A percentile compares a stretch with the other conserved stretches of the same genome.
phyloP scores from a whole-genome alignment of 331 rosid genomes.

The Stylosanthes scabra region DNA sequence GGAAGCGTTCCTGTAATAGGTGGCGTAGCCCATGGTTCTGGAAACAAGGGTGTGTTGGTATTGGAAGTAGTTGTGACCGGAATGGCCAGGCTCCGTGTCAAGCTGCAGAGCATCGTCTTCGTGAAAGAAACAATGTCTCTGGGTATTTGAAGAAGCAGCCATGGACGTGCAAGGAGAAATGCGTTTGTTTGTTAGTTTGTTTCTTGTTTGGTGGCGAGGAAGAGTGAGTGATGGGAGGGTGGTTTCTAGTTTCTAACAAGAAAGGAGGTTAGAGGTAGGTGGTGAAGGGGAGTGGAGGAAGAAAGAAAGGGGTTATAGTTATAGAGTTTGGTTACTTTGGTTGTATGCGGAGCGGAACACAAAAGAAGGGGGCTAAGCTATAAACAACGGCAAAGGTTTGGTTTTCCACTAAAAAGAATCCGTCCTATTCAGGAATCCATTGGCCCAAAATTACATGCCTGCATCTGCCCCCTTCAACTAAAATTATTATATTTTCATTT shows the following conservation, averaged over 20 bases:
- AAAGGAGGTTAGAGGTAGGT: constrained; percentile 41
- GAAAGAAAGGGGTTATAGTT: neutral
- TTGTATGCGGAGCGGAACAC: constrained; percentile 36
- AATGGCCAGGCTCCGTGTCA: constrained; percentile 66
- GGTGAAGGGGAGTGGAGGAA: constrained; percentile 4
- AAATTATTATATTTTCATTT: neutral
- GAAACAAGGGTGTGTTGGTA: constrained; percentile 46
- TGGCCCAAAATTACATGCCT: constrained; percentile 58
- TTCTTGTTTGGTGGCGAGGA: neutral
- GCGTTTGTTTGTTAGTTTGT: neutral
- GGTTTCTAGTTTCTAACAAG: constrained; percentile 41
- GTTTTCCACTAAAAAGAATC: constrained; percentile 40
- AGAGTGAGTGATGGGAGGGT: neutral
- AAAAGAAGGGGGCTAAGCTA: constrained; percentile 9
- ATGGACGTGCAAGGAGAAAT: constrained; percentile 26
- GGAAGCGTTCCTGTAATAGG: constrained; percentile 34
- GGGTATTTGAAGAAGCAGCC: constrained; percentile 46
- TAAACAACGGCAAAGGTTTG: constrained; percentile 52
- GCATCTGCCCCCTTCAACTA: constrained; percentile 13
- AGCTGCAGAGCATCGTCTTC: constrained; percentile 60
- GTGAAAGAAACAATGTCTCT: constrained; percentile 70
- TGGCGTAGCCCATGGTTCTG: constrained; percentile 56
- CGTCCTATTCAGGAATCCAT: constrained; percentile 66
- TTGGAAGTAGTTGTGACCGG: constrained; percentile 46
- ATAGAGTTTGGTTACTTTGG: neutral